Percentiles rank a stretch among this genome's conserved stretches.
Conservation (phyloP, 768 basidiomycete genomes). For the Serpula lacrymans region DNA sequence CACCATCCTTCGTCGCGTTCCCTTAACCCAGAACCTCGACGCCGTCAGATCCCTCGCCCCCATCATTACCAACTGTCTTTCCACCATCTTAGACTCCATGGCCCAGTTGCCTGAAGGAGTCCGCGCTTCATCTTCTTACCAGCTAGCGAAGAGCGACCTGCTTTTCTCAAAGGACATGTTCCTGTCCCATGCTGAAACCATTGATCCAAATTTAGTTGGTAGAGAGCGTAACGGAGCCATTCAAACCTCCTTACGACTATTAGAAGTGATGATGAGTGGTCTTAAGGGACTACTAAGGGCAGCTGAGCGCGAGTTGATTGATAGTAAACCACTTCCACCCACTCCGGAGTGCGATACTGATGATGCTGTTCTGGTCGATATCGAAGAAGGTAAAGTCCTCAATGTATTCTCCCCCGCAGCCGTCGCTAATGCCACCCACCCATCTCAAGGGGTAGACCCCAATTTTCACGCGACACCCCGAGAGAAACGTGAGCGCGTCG, state of each 20-base stretch:
- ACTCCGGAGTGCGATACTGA: conserved; percentile 1
- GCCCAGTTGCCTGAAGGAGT: conserved; percentile 17
- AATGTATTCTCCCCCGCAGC: conserved; percentile 1
- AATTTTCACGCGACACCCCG: background rate
- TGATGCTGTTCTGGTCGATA: background rate
- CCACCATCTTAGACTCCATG: conserved; percentile 25
- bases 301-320: conserved; percentile 24
- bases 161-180: conserved; percentile 20
- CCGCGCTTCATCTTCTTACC: conserved; percentile 17
- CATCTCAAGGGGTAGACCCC: background rate
- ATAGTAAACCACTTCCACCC: conserved; percentile 27
- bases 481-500: too few relatives aligned
- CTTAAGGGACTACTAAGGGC: conserved; percentile 29
- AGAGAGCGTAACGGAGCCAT: conserved; percentile 11
- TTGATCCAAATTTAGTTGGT: conserved; percentile 9
- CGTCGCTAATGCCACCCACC: background rate
- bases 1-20: conserved; percentile 21
- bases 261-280: conserved; percentile 28
- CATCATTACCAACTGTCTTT: conserved; percentile 20
- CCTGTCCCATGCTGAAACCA: conserved; percentile 15
- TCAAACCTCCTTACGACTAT: conserved; percentile 17
- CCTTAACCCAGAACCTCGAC: conserved; percentile 20
- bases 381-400: conserved; percentile 1
- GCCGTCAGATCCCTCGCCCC: conserved; percentile 25
- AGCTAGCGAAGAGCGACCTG: conserved; percentile 17